Base-by-base conservation (phyloP, 2,329 filamentous ascomycete species). In the Cryphonectria japonica region DNA sequence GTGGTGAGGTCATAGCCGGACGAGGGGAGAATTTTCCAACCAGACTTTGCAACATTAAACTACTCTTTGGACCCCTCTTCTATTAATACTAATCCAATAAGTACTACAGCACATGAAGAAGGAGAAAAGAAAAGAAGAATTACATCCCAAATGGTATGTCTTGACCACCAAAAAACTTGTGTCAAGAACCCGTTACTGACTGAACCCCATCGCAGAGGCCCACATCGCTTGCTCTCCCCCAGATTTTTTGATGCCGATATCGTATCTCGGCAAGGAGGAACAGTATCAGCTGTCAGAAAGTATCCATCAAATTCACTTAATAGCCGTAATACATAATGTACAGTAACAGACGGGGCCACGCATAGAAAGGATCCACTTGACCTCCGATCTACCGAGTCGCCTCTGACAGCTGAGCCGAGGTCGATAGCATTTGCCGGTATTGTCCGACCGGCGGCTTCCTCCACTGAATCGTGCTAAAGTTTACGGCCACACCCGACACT, bases 301-400 rank as follows among this genome's bases (percentile, higher is more conserved):
- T 22, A 37, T 46, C 69, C 50, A 67, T 50, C 41, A 39, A 6
- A 61, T 64, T 34, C 29, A 46, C 22, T 9, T 19, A 50, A 50
- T n/a, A 50, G 19, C 11, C 19, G 46, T 50, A 50, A 50, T 50
- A n/a, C 46, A 50, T 50, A 50, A 50, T 50, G 46, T 50, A n/a
- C 66, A 62, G 46, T 3, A n/a, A n/a, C 66, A 62, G 34, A 13
- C 29, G 54, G 39, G 39, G 34, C 39, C 59, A 59, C 68, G 29
- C 8, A 66, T 26, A 60, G 59, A 32, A 16, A 37, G 59, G 19
- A 19, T n/a, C 65, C 37, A 43, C 32, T 29, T 29, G 11, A 46
- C 41, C 70, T 69, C 71, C 71, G 69, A 64, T 68, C 71, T 71
- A 59, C 71, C 71, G 71, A 73, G 66, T 39, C 34, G 52, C 61